phyloP scores from a whole-genome alignment of 176 grass and related monocot species.

The Cocos nucifera region DNA sequence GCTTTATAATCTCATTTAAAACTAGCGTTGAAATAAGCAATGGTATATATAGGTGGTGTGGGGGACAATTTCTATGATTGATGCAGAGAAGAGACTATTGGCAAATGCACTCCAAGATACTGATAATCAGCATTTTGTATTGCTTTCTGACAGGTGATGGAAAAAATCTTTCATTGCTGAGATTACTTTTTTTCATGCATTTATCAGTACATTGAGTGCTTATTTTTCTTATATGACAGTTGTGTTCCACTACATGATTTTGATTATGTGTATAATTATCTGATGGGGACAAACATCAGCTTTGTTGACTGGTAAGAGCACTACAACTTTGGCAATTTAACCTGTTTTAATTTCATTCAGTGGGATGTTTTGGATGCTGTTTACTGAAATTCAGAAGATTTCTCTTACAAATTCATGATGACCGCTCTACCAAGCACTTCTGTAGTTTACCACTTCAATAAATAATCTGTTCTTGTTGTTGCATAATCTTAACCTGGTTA shows the following conservation, averaged over 20 bases:
- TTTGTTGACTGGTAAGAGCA: constrained; percentile 83
- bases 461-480: no score
- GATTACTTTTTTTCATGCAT: constrained; percentile 16
- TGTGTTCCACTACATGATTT: constrained; percentile 93
- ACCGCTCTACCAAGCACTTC: no score
- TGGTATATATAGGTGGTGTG: constrained; percentile 54
- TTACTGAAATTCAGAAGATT: no score
- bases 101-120: constrained; percentile 74
- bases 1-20: not conserved
- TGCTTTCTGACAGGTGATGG: constrained; percentile 86
- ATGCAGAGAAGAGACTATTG: constrained; percentile 89
- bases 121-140: constrained; percentile 90
- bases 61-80: constrained; percentile 97
- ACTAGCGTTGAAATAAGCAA: constrained; percentile 1
- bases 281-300: constrained; percentile 81
- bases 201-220: constrained; percentile 24
- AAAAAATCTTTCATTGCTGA: constrained; percentile 10
- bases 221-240: constrained; percentile 43
- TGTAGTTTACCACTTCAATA: no score
- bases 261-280: constrained; percentile 92
- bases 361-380: no score
- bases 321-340: constrained; percentile 6
- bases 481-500: no score
- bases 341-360: no score
- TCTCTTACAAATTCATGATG: no score